Evolutionary conservation across 257 asterid species (phyloP).

Genomic region (Anisodus acutangulus): DNA sequence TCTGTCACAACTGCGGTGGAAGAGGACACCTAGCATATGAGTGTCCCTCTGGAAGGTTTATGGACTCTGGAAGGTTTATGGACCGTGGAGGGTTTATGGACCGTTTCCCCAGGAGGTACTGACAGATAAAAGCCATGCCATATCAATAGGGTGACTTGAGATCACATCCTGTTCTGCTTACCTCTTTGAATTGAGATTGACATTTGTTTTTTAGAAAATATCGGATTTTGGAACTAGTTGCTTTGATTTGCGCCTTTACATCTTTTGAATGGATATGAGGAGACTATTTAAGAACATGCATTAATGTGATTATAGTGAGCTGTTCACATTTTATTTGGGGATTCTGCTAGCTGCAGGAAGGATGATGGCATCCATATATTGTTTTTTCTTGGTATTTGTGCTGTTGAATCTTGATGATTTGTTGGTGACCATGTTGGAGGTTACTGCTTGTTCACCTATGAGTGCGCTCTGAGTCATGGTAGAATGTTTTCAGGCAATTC

Average conservation of each 20-base stretch:
- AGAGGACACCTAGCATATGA: constrained; percentile 83
- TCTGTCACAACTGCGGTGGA: constrained; percentile 93
- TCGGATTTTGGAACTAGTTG: neutral
- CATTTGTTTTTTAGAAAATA: neutral
- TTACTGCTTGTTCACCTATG: neutral
- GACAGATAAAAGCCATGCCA: constrained; percentile 30
- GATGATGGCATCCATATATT: neutral
- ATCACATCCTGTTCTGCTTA: neutral
- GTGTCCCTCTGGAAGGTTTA: constrained; percentile 82
- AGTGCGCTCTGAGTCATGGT: neutral
- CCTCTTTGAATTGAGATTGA: constrained; percentile 16
- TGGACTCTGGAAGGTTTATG: constrained; percentile 48
- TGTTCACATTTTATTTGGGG: constrained; percentile 9
- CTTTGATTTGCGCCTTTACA: neutral
- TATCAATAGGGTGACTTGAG: constrained; percentile 24
- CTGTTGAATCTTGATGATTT: neutral
- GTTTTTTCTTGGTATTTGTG: neutral
- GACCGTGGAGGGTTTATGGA: constrained; percentile 26
- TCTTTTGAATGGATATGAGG: constrained; percentile 8
- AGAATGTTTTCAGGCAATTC: neutral
- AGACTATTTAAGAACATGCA: neutral
- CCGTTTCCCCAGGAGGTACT: constrained; percentile 64
- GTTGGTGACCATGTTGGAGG: constrained; percentile 3
- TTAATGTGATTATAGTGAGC: neutral
- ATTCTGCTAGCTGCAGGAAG: neutral